A percentile compares a stretch with the other conserved stretches of the same genome.
phyloP scores from a whole-genome alignment of 768 basidiomycete genomes.

The Asterophora lycoperdoides region DNA sequence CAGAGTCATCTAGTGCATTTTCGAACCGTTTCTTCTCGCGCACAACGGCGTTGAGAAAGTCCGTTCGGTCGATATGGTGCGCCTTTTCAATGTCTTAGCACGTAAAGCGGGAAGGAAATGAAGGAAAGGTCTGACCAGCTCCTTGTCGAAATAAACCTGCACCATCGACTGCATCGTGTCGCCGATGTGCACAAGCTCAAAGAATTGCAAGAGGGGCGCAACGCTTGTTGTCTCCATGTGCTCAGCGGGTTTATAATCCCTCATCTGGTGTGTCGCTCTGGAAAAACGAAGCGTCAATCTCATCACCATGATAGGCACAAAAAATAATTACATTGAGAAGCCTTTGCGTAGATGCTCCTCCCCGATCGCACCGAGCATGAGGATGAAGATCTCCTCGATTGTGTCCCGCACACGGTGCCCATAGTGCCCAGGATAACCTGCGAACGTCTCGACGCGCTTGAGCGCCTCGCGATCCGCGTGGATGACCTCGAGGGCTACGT shows the following conservation, averaged over 20 bases:
- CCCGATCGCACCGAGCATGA: constrained; percentile 73
- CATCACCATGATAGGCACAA: constrained; percentile 9
- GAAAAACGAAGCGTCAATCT: neutral
- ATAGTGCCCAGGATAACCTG: constrained; percentile 80
- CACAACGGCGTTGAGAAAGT: constrained; percentile 90
- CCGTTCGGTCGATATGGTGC: constrained; percentile 85
- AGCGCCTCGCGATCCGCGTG: constrained; percentile 89
- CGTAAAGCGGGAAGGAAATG: neutral
- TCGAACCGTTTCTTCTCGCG: constrained; percentile 98
- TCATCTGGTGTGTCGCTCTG: constrained; percentile 90
- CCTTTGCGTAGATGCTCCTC: constrained; percentile 79
- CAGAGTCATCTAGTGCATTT: constrained; percentile 85
- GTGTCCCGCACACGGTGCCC: constrained; percentile 88
- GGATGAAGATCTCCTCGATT: constrained; percentile 89
- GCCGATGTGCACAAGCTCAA: constrained; percentile 94
- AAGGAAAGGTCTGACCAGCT: constrained; percentile 55
- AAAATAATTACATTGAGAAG: constrained; percentile 61
- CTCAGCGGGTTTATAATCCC: constrained; percentile 82
- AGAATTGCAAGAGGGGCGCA: constrained; percentile 92
- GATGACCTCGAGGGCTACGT: constrained; percentile 86
- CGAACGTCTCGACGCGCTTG: constrained; percentile 90
- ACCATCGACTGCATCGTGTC: constrained; percentile 98
- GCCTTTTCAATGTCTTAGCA: constrained; percentile 41
- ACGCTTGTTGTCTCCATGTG: constrained; percentile 79
- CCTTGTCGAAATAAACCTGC: constrained; percentile 97